Evolutionary conservation across 352 stramenopile genomes (phyloP), one percentile per base, ranked within the genome.

Genomic region (Phytophthora boehmeriae): DNA sequence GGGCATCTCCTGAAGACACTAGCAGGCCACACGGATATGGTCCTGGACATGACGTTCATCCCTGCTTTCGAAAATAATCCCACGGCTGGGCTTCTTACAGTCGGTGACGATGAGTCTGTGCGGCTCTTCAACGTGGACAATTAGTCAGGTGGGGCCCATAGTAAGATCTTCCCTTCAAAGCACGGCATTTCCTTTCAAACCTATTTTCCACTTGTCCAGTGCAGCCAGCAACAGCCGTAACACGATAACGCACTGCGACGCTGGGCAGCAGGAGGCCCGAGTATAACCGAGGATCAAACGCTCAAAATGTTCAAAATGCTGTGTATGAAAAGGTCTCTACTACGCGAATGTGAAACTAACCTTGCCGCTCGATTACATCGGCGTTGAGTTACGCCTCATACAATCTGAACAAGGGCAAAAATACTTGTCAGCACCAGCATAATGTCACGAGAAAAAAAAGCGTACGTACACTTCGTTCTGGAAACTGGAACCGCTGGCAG

Each of bases 11-110:
- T 96, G 32, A 86, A 81, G 60, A 76, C 75, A 10, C 75, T 97
- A 35, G 88, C 82, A 20, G 90, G 92, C 27, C 93, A 98, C 72
- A 83, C 76, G 16, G 93, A 98, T 63, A 97, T 97, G 88, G 78
- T 98, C 13, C 73, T 98, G 23, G 93, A 97, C 64, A 92, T 97
- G 75, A 74, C 71, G 27, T 92, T 96, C 39, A 73, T 92, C 35
- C 63, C 68, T 11, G 74, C 75, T 8, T 71, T 78, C 30, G 66
- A 80, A 25, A 76, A 68, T 44, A 60, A 63, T 13, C 49, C 66
- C 14, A 68, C 86, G 1, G 61, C 78, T 34, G 76, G 77, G 9
- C 71, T 96, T 46, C 81, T 96, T 62, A 95, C 88, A 1, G 72
- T 76, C 23, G 86, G 88, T 25, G 88, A 96, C 59, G 88, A 96